Base-by-base conservation (phyloP, 106 monocot species). In the Acorus calamus region DNA sequence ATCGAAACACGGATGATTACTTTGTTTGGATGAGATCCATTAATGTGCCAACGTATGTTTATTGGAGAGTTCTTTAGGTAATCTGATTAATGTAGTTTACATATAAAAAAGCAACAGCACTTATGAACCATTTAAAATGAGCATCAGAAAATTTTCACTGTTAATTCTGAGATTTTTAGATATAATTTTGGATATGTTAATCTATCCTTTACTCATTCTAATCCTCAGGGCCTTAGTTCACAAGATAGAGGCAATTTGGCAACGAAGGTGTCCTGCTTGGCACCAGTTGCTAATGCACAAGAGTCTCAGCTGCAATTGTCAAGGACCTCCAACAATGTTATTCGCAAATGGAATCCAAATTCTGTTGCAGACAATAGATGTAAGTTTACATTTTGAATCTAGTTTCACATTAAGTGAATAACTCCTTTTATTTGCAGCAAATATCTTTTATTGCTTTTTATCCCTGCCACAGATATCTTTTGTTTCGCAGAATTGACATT, bases 221-320 rank as follows among this genome's bases (percentile, higher is more conserved):
- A 45, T 11, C 9, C 8, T 56, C 73, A 99, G 98, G 88, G 79
- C 73, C 69, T 86, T 75, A 63, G 76, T 52, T 83, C 81, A 56
- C 83, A 92, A 79, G 89, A 86, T 63, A 82, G 64, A 61, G 88
- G 88, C 54, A 81, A 75, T 48, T 63, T 88, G 63, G 73, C 75
- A 58, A 99, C 76, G 64, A 79, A 69, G 43, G 66, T 79, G 55
- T 70, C 78, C 62, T 66, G 69, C 63, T 62, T 86, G 62, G 71
- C 75, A 62, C 74, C 83, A 10, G 57, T 74, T 60, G 42, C 74
- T 54, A 58, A 66, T 14, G 45, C 74, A 14, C 50, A 92, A 57
- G 98, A 88, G 48, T 86, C 88, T 71, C 80, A 84, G 56, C 42
- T 91, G 61, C 87, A 87, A 67, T 63, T 92, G 65, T 73, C 85